These are phyloP conservation scores for Oryza meyeriana DNA, from an alignment of 176 grass and related monocot genomes.

Conservation along the genomic window DNA sequence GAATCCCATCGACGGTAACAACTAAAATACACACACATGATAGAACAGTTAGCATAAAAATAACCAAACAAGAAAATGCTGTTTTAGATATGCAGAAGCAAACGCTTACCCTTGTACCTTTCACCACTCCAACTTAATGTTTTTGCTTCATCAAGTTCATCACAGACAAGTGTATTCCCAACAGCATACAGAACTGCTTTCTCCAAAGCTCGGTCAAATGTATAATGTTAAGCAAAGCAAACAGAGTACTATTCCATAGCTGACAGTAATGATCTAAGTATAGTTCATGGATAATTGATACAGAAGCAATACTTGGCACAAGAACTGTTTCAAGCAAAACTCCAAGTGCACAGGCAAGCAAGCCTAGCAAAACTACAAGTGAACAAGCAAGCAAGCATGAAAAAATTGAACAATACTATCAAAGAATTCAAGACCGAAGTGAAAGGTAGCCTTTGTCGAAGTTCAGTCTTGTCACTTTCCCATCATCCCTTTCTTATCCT, in stretches of 20 bases:
- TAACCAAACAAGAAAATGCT: conserved; percentile 22
- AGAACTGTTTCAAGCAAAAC: conserved; percentile 26
- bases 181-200: conserved; percentile 98
- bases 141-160: conserved; percentile 98
- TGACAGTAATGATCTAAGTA: neutral
- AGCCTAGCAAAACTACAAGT: conserved; percentile 5
- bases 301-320: conserved; percentile 1
- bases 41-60: conserved; percentile 21
- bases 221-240: conserved; percentile 71
- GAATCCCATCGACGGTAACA: conserved; percentile 93
- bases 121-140: conserved; percentile 90
- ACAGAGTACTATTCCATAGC: neutral
- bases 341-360: neutral
- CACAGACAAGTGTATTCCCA: conserved; percentile 99
- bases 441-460: neutral
- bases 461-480: too few relatives aligned
- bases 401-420: conserved; percentile 11
- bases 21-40: conserved; percentile 49
- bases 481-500: too few relatives aligned
- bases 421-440: neutral
- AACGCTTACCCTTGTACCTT: conserved; percentile 86
- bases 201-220: conserved; percentile 98
- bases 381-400: conserved; percentile 11
- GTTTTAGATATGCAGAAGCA: conserved; percentile 27
- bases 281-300: conserved; percentile 18